A percentile compares a stretch with the other conserved stretches of the same genome.
Conservation (phyloP, 1,139 yeast genomes). For the Suhomyces yuchorum region DNA sequence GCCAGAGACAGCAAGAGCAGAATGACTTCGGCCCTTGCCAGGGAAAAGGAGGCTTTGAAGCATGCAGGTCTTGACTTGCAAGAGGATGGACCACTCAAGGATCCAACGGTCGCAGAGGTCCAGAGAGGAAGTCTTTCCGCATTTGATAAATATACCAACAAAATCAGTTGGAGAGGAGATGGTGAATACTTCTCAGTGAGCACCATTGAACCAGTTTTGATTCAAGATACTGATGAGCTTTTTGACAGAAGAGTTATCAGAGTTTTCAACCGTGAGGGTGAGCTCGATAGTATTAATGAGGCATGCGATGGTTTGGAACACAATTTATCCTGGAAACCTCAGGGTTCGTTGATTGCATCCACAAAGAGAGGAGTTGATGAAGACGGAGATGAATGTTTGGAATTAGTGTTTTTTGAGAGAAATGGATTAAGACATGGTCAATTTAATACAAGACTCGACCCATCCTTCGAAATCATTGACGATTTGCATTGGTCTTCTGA, state of each 20-base stretch:
- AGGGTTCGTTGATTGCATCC: conserved; percentile 84
- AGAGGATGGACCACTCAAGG: conserved; percentile 63
- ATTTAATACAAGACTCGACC: conserved; percentile 65
- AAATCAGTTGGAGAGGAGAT: conserved; percentile 93
- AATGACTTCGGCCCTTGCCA: conserved; percentile 81
- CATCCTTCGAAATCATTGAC: conserved; percentile 47
- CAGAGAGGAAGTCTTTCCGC: conserved; percentile 67
- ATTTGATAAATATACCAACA: conserved; percentile 48
- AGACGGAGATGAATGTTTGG: conserved; percentile 51
- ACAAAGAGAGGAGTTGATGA: conserved; percentile 62
- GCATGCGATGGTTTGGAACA: conserved; percentile 84
- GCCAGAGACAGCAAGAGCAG: conserved; percentile 72
- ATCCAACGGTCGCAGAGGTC: conserved; percentile 85
- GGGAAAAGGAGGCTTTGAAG: conserved; percentile 59
- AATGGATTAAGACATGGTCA: conserved; percentile 93
- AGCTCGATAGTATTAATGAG: conserved; percentile 81
- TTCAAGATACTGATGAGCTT: conserved; percentile 43
- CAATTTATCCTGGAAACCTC: conserved; percentile 83
- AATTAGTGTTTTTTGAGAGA: conserved; percentile 81
- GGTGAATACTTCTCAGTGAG: conserved; percentile 79
- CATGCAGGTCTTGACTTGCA: conserved; percentile 67
- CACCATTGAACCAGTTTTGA: conserved; percentile 54
- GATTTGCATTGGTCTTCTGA: conserved; percentile 79
- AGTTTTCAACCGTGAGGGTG: conserved; percentile 79
- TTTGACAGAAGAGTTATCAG: conserved; percentile 75